Base-by-base conservation (phyloP, 164 flowering plant species). In the Euptelea pleiosperma region DNA sequence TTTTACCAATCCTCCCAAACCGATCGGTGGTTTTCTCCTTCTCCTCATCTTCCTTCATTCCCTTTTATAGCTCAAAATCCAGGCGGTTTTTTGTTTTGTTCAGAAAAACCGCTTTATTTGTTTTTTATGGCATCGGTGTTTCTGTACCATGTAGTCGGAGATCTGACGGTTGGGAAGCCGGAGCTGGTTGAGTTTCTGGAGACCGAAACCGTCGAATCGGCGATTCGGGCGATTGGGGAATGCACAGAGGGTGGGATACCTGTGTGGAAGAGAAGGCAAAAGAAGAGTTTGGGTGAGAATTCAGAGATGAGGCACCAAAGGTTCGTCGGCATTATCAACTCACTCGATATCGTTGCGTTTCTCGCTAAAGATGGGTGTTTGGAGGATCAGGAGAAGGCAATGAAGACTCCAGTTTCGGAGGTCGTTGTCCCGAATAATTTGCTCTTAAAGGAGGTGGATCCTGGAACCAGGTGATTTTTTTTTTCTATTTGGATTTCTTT, bases 81-180 rank as follows among this genome's bases (percentile, higher is more conserved):
- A 34, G 16, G 22, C 31, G 31, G 16, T 33, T 41, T 48, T 22
- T 33, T 36, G 48, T 24, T 21, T 61, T 33, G 11, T 42, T 44
- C 31, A 25, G 11, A 6, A 9, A 25, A 41, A 37, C 30, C 37
- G 11, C 28, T 19, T 49, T 52, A 31, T 6, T 31, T 21, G 8
- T 30, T 44, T 19, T 41, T 45, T 7, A 89, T 89, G 98, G 91
- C 98, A 4, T 81, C 98, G 24, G 94, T 93, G 70, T 88, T 93
- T 58, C 48, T 93, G 42, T 81, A 87, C 62, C 97, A 90, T 55
- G 97, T 90, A 43, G 90, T 90, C 29, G 98, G 97, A 5, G 97
- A 93, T 81, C 85, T 93, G 72, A 93, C 98, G 36, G 97, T 90
- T 49, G 98, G 95, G 60, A 90, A 93, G 71, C 97, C 96, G 3